A percentile compares a stretch with the other conserved stretches of the same genome.
Conservation (phyloP, 768 basidiomycete species). For the Mycena alexandri region DNA sequence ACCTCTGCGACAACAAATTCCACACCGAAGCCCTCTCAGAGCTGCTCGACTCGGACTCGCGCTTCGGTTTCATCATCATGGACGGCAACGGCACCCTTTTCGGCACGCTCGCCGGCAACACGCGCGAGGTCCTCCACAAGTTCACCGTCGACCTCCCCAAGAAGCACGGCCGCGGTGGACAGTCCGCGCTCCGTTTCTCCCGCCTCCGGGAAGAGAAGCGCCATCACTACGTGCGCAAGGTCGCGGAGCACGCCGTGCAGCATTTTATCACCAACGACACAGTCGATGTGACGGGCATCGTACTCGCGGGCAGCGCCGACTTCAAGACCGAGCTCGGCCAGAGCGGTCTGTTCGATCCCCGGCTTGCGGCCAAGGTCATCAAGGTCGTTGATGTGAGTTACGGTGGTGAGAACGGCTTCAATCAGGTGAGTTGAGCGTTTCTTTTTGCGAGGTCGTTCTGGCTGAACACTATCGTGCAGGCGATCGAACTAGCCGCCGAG, state of each 20-base stretch:
- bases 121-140: constrained; percentile 98
- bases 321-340: constrained; percentile 98
- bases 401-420: constrained; percentile 99
- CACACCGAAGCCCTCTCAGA: constrained; percentile 98
- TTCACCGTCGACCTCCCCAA: constrained; percentile 99
- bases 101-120: constrained; percentile 95
- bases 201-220: constrained; percentile 99
- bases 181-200: constrained; percentile 99
- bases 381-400: constrained; percentile 99
- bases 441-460: neutral
- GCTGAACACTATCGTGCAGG: constrained; percentile 61
- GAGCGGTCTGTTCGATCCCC: constrained; percentile 95
- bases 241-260: constrained; percentile 96
- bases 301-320: constrained; percentile 97
- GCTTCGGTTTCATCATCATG: constrained; percentile 99
- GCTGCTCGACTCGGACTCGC: constrained; percentile 95
- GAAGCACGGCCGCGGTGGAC: constrained; percentile 99
- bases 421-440: constrained; percentile 74
- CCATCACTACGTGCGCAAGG: constrained; percentile 99
- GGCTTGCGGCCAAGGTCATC: constrained; percentile 92
- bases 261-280: constrained; percentile 98
- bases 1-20: constrained; percentile 99
- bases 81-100: constrained; percentile 98
- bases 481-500: constrained; percentile 97
- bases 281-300: constrained; percentile 96